These are phyloP conservation scores for Actinomucor elegans DNA, from an alignment of 371 early-diverging fungal species.

Conservation along the genomic window DNA sequence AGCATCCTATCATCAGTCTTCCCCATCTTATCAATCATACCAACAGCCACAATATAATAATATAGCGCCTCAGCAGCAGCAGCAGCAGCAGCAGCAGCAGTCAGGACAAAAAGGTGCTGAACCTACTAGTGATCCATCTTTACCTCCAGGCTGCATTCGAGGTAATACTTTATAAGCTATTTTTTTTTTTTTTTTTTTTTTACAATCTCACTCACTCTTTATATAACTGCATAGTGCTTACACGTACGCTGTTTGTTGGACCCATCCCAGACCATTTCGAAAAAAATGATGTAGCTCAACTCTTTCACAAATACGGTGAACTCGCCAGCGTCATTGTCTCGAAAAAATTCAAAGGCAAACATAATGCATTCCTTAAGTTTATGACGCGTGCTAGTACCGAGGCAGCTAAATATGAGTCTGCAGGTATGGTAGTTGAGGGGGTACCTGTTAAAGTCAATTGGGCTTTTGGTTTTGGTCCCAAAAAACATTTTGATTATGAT, in stretches of 20 bases:
- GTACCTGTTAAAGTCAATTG: constrained; percentile 43
- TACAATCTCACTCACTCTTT: too few species aligned
- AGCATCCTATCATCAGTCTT: background rate
- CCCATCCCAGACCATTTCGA: constrained; percentile 41
- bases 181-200: background rate
- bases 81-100: background rate
- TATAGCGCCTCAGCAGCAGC: background rate
- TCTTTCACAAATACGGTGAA: constrained; percentile 42
- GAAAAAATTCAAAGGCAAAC: constrained; percentile 25
- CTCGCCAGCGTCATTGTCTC: constrained; percentile 45
- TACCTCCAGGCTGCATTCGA: constrained; percentile 41
- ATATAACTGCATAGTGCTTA: constrained; percentile 31
- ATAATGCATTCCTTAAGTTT: constrained; percentile 46
- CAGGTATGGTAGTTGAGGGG: constrained; percentile 22
- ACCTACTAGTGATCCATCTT: constrained; percentile 29
- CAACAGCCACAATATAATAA: background rate
- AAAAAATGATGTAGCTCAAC: constrained; percentile 31
- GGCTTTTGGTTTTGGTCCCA: constrained; percentile 55
- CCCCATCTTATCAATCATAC: background rate
- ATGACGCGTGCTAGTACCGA: constrained; percentile 28
- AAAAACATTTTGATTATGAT: constrained; percentile 45
- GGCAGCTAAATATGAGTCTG: constrained; percentile 29
- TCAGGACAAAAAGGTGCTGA: constrained; percentile 6
- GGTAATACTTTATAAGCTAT: constrained; percentile 21
- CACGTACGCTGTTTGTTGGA: constrained; percentile 49